Base-by-base conservation (phyloP, 1,284 basidiomycete genomes). In the Rhizoctonia solani region DNA sequence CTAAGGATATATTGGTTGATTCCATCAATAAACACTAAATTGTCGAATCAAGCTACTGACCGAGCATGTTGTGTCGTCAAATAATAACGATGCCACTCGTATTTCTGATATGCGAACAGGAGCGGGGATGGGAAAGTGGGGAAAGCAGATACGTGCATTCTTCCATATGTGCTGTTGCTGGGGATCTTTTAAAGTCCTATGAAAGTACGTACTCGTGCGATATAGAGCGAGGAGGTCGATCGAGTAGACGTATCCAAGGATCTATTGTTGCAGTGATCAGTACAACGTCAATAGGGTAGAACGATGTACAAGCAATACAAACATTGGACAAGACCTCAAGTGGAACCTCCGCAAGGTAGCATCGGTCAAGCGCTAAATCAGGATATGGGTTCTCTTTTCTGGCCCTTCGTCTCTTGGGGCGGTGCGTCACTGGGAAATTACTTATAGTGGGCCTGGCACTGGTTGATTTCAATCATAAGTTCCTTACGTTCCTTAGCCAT, bases 31-130 rank as follows among this genome's bases (percentile, higher is more conserved):
- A n/a, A 8, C 27, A 32, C n/a, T n/a, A n/a, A n/a, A n/a, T n/a
- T 16, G 11, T 27, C 4, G 41, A 41, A 39, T 19, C 27, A 9
- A 27, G 44, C 19, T 13, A 54, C 61, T 14, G 30, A 65, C 61
- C 21, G 49, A 53, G 50, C 61, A 65, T 32, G 13, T 37, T 21
- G 42, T 50, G 5, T 37, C 37, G 14, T 50, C 61, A 46, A 65
- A 65, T 5, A 65, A 19, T 21, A 65, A 37, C 4, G 50, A 30
- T 11, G 61, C 61, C 13, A 54, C 19, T 3, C 27, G 27, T 25
- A 65, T 54, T 65, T 65, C 61, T 11, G 61, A 53, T 11, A 65
- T 53, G 11, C 61, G 50, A 42, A 54, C 39, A 29, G 61, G 61
- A 29, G 53, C 61, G n/a, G 50, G 61, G 37, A 65, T 65, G 13